A percentile compares a stretch with the other conserved stretches of the same genome.
These are phyloP conservation scores for Sugiyamaella americana DNA, from an alignment of 805 yeast species.

Conservation along the genomic window DNA sequence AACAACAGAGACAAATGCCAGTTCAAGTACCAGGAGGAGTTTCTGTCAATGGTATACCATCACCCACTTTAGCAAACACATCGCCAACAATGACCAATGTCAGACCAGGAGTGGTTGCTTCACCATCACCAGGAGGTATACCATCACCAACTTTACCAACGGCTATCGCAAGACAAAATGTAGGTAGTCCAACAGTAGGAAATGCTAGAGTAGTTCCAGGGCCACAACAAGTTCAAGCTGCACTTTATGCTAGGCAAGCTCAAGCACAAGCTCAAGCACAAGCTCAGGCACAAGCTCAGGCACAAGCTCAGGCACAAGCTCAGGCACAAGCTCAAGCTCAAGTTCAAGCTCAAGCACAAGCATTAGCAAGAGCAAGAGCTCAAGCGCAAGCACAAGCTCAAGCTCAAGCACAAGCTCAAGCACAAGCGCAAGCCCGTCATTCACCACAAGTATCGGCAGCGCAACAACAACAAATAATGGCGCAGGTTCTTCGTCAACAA, in stretches of 20 bases:
- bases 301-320: slow-evolving; percentile 5
- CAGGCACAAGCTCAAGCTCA: slow-evolving; percentile 14
- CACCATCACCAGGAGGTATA: background rate
- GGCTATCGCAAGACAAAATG: background rate
- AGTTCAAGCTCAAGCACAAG: slow-evolving; percentile 6
- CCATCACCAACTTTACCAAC: background rate
- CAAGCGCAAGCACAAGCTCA: slow-evolving; percentile 8
- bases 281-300: slow-evolving; percentile 3
- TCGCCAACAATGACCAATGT: background rate
- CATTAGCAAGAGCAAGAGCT: slow-evolving; percentile 12
- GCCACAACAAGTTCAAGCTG: slow-evolving; percentile 10
- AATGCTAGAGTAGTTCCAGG: slow-evolving; percentile 2
- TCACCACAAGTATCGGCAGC: slow-evolving; percentile 3
- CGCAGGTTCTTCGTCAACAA: slow-evolving; percentile 4
- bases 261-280: slow-evolving; percentile 6
- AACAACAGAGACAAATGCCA: slow-evolving; percentile 6
- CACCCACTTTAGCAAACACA: slow-evolving; percentile 7
- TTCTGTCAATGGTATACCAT: background rate
- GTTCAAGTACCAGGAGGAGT: slow-evolving; percentile 3
- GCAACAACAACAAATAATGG: background rate
- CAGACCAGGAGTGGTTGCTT: background rate
- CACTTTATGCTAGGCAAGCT: slow-evolving; percentile 7
- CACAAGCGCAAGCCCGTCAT: slow-evolving; percentile 8
- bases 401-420: slow-evolving; percentile 3
- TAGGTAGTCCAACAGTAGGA: background rate